Evolutionary conservation across 148 eudicot species (phyloP).

Genomic region (Cornus kousa): DNA sequence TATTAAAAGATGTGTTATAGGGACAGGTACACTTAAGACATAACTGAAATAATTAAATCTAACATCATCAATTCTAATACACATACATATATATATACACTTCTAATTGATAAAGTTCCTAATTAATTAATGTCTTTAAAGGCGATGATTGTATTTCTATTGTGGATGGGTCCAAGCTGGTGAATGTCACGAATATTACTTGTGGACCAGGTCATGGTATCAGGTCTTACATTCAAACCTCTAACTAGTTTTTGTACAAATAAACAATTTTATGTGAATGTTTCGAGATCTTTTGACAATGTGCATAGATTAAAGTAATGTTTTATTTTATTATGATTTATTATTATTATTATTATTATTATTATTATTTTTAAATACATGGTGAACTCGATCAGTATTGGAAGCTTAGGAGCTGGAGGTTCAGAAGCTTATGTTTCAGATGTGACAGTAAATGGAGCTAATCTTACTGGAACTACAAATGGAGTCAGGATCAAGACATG

Average conservation of each 20-base stretch:
- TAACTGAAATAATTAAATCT: too few relatives aligned
- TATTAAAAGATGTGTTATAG: slow-evolving; percentile 34
- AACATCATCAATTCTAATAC: too few relatives aligned
- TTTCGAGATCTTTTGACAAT: too few relatives aligned
- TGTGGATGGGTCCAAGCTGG: slow-evolving; percentile 45
- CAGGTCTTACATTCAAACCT: slow-evolving; percentile 37
- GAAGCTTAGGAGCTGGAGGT: slow-evolving; percentile 63
- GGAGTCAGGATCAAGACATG: slow-evolving; percentile 88
- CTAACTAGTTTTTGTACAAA: not conserved
- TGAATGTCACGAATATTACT: slow-evolving; percentile 39
- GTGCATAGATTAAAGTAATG: not conserved
- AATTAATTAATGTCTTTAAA: slow-evolving; percentile 2
- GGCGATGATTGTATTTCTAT: slow-evolving; percentile 89
- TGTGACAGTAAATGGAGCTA: slow-evolving; percentile 56
- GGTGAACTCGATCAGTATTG: slow-evolving; percentile 52
- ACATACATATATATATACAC: too few relatives aligned
- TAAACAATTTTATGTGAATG: too few relatives aligned
- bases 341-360: too few relatives aligned
- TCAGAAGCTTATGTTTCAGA: slow-evolving; percentile 65
- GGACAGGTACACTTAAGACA: slow-evolving; percentile 49
- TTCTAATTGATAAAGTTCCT: not conserved
- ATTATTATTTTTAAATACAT: not conserved
- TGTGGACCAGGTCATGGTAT: slow-evolving; percentile 97
- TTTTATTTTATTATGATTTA: not conserved
- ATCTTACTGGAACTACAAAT: slow-evolving; percentile 52